Conservation (phyloP, 2,329 filamentous ascomycete genomes). For the Sodiomyces alkalinus region DNA sequence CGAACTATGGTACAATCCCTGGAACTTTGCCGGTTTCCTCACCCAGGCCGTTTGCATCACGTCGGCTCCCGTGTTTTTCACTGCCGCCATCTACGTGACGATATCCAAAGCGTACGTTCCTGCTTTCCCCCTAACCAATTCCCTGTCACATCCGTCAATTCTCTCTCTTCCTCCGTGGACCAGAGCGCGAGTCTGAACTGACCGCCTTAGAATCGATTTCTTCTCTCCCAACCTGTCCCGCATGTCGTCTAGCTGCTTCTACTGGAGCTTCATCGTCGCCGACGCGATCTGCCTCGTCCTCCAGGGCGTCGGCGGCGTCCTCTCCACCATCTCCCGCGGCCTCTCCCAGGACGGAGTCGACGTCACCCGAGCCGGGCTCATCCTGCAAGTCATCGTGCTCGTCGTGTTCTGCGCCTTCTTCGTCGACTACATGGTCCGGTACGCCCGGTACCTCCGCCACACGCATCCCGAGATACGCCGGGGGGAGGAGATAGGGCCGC, state of each 20-base stretch:
- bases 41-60: conserved; percentile 52
- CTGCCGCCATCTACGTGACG: conserved; percentile 52
- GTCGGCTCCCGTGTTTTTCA: conserved; percentile 28
- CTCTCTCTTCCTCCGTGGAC: conserved; percentile 12
- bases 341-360: conserved; percentile 29
- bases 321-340: conserved; percentile 29
- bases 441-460: conserved; percentile 11
- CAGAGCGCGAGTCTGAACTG: too few relatives aligned
- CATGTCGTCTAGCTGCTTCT: conserved; percentile 23
- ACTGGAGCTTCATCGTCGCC: conserved; percentile 30
- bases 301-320: conserved; percentile 38
- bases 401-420: conserved; percentile 33
- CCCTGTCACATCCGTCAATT: conserved; percentile 3
- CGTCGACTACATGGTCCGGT: conserved; percentile 30
- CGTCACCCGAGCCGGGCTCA: conserved; percentile 32
- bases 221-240: conserved; percentile 23
- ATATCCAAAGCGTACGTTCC: conserved; percentile 24
- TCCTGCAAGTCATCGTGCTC: conserved; percentile 42
- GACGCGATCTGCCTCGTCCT: conserved; percentile 38
- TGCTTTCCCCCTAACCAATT: rapidly evolving
- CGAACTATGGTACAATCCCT: conserved; percentile 41
- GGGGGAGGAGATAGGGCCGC: conserved; percentile 10
- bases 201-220: conserved; percentile 20
- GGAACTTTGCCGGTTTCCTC: conserved; percentile 42
- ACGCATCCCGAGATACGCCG: too few relatives aligned